Evolutionary conservation across 768 basidiomycete genomes (phyloP).

Genomic region (Clitopilus passeckerianus): DNA sequence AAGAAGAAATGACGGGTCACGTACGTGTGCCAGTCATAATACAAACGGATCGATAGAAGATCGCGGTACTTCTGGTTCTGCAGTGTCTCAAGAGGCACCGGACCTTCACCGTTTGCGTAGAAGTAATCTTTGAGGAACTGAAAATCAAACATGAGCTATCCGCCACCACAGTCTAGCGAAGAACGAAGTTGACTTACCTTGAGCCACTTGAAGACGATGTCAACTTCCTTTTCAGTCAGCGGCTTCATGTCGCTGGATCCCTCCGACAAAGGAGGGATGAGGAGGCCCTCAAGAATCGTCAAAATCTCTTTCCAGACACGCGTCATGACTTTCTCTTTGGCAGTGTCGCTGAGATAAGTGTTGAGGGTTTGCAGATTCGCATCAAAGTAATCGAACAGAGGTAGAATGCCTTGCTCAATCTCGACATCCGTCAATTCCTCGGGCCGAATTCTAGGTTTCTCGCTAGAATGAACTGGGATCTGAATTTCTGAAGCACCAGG

Average conservation of each 20-base stretch:
- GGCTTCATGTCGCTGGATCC: slow-evolving; percentile 86
- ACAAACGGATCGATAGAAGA: slow-evolving; percentile 82
- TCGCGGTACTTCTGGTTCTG: slow-evolving; percentile 96
- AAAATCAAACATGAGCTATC: slow-evolving; percentile 4
- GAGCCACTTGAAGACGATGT: slow-evolving; percentile 98
- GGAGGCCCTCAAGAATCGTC: slow-evolving; percentile 75
- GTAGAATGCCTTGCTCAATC: slow-evolving; percentile 87
- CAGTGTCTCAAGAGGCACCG: slow-evolving; percentile 76
- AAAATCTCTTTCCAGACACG: slow-evolving; percentile 96
- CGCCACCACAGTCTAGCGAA: background rate
- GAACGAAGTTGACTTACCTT: slow-evolving; percentile 47
- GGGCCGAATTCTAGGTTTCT: slow-evolving; percentile 74
- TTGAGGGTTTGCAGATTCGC: slow-evolving; percentile 89
- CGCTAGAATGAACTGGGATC: slow-evolving; percentile 66
- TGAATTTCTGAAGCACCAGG: slow-evolving; percentile 64
- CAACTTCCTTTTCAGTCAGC: slow-evolving; percentile 92
- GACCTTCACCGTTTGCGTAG: slow-evolving; percentile 90
- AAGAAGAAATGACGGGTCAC: slow-evolving; percentile 16
- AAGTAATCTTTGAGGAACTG: slow-evolving; percentile 95
- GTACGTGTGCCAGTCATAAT: slow-evolving; percentile 95
- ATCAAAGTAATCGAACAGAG: slow-evolving; percentile 95
- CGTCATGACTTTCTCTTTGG: slow-evolving; percentile 89
- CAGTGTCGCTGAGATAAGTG: slow-evolving; percentile 75
- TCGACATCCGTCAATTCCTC: slow-evolving; percentile 89
- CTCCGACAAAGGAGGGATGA: slow-evolving; percentile 89